Conservation (phyloP, 345 rosid species). For the Dipteronia dyeriana region DNA sequence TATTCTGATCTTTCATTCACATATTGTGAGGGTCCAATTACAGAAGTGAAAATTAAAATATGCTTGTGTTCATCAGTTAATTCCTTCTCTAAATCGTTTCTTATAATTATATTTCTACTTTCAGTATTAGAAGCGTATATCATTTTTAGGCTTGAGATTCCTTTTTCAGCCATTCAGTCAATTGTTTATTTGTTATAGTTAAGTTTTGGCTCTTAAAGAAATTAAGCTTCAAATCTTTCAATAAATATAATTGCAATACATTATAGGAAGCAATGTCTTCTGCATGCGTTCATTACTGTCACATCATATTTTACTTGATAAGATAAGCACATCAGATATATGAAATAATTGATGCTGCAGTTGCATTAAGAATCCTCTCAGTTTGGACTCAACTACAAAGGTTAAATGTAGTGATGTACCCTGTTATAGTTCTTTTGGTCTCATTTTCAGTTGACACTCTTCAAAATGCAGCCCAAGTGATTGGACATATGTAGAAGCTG, state of each 20-base stretch:
- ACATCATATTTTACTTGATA: not conserved
- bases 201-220: not conserved
- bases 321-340: not conserved
- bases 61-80: not conserved
- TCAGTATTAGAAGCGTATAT: not conserved
- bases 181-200: not conserved
- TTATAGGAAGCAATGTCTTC: conserved; percentile 8
- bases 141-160: not conserved
- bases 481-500: conserved; percentile 94
- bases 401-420: not conserved
- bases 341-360: not conserved
- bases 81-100: not conserved
- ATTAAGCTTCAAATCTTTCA: not conserved
- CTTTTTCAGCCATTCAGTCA: not conserved
- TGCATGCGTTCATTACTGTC: not conserved
- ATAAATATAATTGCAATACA: not conserved
- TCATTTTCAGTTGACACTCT: conserved; percentile 21
- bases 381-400: not conserved
- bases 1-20: conserved; percentile 12
- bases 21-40: not conserved
- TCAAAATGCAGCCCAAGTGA: conserved; percentile 80
- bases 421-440: not conserved
- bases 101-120: not conserved
- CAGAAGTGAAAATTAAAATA: not conserved
- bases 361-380: not conserved